Conservation (phyloP, 495 filamentous ascomycete species). For the Letharia columbiana region DNA sequence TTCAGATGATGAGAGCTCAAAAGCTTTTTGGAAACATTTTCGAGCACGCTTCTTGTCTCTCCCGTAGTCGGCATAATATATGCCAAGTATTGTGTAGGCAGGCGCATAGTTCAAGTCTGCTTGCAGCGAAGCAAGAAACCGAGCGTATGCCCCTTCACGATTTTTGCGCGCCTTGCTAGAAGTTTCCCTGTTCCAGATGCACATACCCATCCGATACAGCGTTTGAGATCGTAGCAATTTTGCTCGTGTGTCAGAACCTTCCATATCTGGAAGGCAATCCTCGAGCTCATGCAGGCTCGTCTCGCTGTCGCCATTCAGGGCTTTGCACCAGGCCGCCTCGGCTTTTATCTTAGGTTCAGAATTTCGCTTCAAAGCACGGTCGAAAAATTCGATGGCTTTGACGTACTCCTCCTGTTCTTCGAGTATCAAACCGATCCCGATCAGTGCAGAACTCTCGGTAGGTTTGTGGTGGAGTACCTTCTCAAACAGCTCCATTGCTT, state of each 20-base stretch:
- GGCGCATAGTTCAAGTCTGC: slow-evolving; percentile 85
- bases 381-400: slow-evolving; percentile 68
- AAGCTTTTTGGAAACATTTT: slow-evolving; percentile 92
- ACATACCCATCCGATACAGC: slow-evolving; percentile 79
- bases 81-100: slow-evolving; percentile 85
- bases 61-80: slow-evolving; percentile 89
- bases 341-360: slow-evolving; percentile 67
- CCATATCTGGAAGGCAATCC: slow-evolving; percentile 52
- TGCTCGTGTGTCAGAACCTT: slow-evolving; percentile 44
- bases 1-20: slow-evolving; percentile 85
- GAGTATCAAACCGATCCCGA: slow-evolving; percentile 83
- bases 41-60: slow-evolving; percentile 76
- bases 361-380: slow-evolving; percentile 62
- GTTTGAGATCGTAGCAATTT: slow-evolving; percentile 73
- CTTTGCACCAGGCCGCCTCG: slow-evolving; percentile 84
- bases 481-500: slow-evolving; percentile 78
- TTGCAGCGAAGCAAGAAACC: slow-evolving; percentile 76
- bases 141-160: slow-evolving; percentile 68
- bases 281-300: slow-evolving; percentile 59
- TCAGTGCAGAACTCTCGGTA: slow-evolving; percentile 66
- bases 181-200: slow-evolving; percentile 74
- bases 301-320: slow-evolving; percentile 65
- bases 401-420: slow-evolving; percentile 85
- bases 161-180: slow-evolving; percentile 63
- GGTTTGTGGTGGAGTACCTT: slow-evolving; percentile 62